Evolutionary conservation across 371 early-diverging fungal species (phyloP).

Genomic region (Zychaea mexicana): DNA sequence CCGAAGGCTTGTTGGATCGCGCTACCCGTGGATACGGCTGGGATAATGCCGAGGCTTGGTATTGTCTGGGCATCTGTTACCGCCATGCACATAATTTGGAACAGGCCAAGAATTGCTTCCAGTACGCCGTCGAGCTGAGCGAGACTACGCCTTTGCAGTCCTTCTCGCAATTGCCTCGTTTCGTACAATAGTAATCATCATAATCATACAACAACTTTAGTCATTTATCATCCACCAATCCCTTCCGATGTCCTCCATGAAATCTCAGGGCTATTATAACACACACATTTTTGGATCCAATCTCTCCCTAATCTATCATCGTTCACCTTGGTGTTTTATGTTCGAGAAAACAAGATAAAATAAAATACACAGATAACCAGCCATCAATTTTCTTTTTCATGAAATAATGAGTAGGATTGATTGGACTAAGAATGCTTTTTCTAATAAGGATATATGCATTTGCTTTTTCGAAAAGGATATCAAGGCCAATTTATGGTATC

Average conservation of each 20-base stretch:
- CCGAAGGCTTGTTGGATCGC: constrained; percentile 31
- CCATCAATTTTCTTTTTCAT: not conserved
- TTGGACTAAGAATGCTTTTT: not conserved
- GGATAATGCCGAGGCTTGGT: constrained; percentile 43
- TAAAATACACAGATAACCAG: no score
- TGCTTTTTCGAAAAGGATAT: not conserved
- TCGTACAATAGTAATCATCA: constrained; percentile 30
- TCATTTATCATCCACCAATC: not conserved
- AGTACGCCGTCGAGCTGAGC: constrained; percentile 35
- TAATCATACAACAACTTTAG: no score
- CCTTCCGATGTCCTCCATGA: no score
- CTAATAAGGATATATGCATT: not conserved
- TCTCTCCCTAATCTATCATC: no score
- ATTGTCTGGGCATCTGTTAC: constrained; percentile 26
- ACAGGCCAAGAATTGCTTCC: constrained; percentile 35
- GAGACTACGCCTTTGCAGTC: constrained; percentile 28
- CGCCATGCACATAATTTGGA: constrained; percentile 22
- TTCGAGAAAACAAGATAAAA: no score
- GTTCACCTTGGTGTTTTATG: no score
- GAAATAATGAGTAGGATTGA: not conserved
- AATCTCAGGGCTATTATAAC: no score
- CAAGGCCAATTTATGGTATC: not conserved
- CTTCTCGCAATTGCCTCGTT: constrained; percentile 26
- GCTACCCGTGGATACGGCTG: constrained; percentile 35
- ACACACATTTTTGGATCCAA: no score